A percentile compares a stretch with the other conserved stretches of the same genome.
Conservation (phyloP, 2,329 filamentous ascomycete species). For the Fusarium dlaminii region DNA sequence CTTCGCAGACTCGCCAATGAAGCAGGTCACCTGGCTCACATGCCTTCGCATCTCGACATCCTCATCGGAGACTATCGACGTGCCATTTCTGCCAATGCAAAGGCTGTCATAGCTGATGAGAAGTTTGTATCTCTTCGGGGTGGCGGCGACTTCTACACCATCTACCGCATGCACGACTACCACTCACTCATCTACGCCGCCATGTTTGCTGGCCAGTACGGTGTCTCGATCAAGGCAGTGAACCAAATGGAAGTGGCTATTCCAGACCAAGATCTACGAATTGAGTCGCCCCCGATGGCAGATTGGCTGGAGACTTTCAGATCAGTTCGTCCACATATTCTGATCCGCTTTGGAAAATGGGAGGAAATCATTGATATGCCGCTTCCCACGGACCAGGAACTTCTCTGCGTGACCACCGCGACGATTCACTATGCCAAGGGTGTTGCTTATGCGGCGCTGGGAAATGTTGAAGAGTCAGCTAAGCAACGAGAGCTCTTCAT, state of each 20-base stretch:
- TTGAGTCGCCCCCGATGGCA: slow-evolving; percentile 73
- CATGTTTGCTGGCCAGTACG: slow-evolving; percentile 75
- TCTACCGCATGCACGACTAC: slow-evolving; percentile 77
- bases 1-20: slow-evolving; percentile 73
- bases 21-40: slow-evolving; percentile 74
- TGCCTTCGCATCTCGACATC: slow-evolving; percentile 79
- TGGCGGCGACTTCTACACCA: slow-evolving; percentile 73
- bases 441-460: slow-evolving; percentile 69
- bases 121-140: slow-evolving; percentile 67
- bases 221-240: slow-evolving; percentile 68
- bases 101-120: slow-evolving; percentile 72
- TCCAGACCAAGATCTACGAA: slow-evolving; percentile 58
- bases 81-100: slow-evolving; percentile 67
- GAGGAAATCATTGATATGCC: slow-evolving; percentile 66
- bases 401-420: slow-evolving; percentile 75
- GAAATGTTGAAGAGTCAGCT: slow-evolving; percentile 61
- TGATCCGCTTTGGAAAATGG: slow-evolving; percentile 78
- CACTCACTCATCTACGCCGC: slow-evolving; percentile 79
- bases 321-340: slow-evolving; percentile 70
- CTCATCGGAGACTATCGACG: slow-evolving; percentile 74
- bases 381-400: slow-evolving; percentile 62
- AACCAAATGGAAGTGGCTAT: slow-evolving; percentile 66
- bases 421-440: slow-evolving; percentile 75
- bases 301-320: slow-evolving; percentile 78
- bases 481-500: slow-evolving; percentile 60